phyloP scores from a whole-genome alignment of 768 basidiomycete species.

The Favolaschia claudopus region DNA sequence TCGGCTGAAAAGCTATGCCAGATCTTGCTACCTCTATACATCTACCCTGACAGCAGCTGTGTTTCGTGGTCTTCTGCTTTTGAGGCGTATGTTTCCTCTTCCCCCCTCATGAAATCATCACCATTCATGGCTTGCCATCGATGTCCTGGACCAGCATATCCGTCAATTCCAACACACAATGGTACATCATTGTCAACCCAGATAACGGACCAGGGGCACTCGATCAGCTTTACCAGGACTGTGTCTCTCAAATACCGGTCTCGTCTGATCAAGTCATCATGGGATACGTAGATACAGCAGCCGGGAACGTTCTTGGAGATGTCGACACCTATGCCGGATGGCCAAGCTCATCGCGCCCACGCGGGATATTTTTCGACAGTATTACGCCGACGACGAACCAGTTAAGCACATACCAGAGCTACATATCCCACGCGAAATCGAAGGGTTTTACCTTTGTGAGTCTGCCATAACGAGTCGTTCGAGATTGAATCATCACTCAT shows the following conservation, averaged over 20 bases:
- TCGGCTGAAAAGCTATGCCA: background rate
- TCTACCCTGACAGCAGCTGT: slow-evolving; percentile 7
- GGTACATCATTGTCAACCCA: slow-evolving; percentile 20
- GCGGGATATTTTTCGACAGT: slow-evolving; percentile 16
- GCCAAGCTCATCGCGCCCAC: slow-evolving; percentile 5
- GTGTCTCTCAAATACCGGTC: background rate
- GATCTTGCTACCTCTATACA: slow-evolving; percentile 16
- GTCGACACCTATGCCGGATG: slow-evolving; percentile 22
- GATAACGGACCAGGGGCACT: slow-evolving; percentile 8
- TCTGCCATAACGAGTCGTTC: background rate
- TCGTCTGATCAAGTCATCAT: background rate
- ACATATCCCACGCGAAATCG: slow-evolving; percentile 4
- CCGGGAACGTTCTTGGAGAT: background rate
- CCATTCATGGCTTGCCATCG: background rate
- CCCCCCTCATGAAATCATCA: background rate
- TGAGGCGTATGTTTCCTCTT: slow-evolving; percentile 3
- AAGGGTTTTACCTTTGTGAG: slow-evolving; percentile 11
- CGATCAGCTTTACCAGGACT: background rate
- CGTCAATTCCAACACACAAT: background rate
- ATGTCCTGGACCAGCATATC: slow-evolving; percentile 8
- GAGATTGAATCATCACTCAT: background rate
- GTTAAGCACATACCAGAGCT: slow-evolving; percentile 1
- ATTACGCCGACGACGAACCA: background rate
- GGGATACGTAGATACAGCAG: slow-evolving; percentile 3
- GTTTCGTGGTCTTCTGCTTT: slow-evolving; percentile 12